Percentiles rank a stretch among this genome's conserved stretches.
Evolutionary conservation across 257 asterid genomes (phyloP).

Genomic region (Gentiana macrophylla): DNA sequence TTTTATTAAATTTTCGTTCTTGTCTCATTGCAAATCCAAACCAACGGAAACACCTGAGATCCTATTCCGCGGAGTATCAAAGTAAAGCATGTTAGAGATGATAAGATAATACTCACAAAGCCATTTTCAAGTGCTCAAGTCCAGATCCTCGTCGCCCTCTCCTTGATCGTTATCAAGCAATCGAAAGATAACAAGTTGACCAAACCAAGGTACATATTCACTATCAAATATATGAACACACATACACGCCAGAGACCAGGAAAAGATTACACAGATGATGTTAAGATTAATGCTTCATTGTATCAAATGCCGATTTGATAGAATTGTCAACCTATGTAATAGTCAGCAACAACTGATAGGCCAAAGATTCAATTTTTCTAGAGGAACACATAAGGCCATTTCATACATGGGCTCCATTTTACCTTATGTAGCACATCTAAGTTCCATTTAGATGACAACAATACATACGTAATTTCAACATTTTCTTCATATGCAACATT

Average conservation of each 20-base stretch:
- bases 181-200: constrained; percentile 29
- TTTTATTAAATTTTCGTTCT: not conserved
- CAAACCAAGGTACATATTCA: constrained; percentile 8
- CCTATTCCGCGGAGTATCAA: constrained; percentile 1
- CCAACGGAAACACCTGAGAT: too few relatives aligned
- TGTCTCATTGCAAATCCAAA: not conserved
- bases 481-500: too few relatives aligned
- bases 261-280: not conserved
- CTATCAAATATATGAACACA: not conserved
- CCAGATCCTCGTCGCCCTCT: constrained; percentile 65
- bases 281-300: too few relatives aligned
- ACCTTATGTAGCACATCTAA: too few relatives aligned
- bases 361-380: too few relatives aligned
- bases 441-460: too few relatives aligned
- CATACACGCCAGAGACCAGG: not conserved
- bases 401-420: too few relatives aligned
- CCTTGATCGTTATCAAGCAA: constrained; percentile 60
- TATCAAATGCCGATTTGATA: too few relatives aligned
- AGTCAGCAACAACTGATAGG: too few relatives aligned
- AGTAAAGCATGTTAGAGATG: not conserved
- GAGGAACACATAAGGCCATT: too few relatives aligned
- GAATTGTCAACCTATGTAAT: too few relatives aligned
- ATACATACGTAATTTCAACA: too few relatives aligned
- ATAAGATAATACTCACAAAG: constrained; percentile 57
- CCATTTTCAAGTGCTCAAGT: constrained; percentile 80